phyloP scores from a whole-genome alignment of 1,284 basidiomycete genomes.

The Chalciporus sp. region DNA sequence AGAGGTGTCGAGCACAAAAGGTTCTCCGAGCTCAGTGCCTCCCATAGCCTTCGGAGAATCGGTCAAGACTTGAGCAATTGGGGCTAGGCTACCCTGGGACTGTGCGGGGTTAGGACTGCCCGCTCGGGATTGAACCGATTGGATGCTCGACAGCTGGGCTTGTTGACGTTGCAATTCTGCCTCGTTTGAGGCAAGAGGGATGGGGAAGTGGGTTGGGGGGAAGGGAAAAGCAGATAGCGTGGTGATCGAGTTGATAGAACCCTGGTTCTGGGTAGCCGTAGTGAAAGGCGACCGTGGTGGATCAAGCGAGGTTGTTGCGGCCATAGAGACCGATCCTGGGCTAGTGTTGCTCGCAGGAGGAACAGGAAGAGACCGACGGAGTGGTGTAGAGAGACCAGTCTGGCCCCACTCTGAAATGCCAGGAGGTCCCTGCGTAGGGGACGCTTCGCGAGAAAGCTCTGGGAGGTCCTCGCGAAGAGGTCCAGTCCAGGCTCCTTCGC shows the following conservation, averaged over 20 bases:
- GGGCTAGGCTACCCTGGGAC: slow-evolving; percentile 16
- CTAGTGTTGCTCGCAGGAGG: slow-evolving; percentile 20
- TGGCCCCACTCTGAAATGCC: slow-evolving; percentile 35
- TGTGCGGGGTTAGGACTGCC: slow-evolving; percentile 26
- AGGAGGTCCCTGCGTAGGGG: not conserved
- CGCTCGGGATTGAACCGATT: slow-evolving; percentile 18
- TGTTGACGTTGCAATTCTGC: slow-evolving; percentile 32
- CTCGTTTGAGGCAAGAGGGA: slow-evolving; percentile 47
- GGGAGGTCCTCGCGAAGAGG: slow-evolving; percentile 56
- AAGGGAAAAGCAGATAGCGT: slow-evolving; percentile 71
- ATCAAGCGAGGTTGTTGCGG: slow-evolving; percentile 23
- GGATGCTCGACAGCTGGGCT: slow-evolving; percentile 29
- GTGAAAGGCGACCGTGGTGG: slow-evolving; percentile 42
- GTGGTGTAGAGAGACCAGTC: slow-evolving; percentile 20
- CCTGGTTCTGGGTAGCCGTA: slow-evolving; percentile 35
- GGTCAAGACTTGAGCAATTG: slow-evolving; percentile 28
- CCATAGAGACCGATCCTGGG: slow-evolving; percentile 11
- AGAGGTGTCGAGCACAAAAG: not conserved
- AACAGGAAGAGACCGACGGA: slow-evolving; percentile 22
- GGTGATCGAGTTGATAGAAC: slow-evolving; percentile 55
- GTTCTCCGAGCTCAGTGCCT: slow-evolving; percentile 6
- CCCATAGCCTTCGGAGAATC: slow-evolving; percentile 23
- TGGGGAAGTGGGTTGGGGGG: slow-evolving; percentile 70
- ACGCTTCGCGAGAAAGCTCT: slow-evolving; percentile 25
- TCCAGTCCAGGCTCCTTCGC: slow-evolving; percentile 73